Evolutionary conservation across 1,284 basidiomycete genomes (phyloP).

Genomic region (Rhodotorula sp.): DNA sequence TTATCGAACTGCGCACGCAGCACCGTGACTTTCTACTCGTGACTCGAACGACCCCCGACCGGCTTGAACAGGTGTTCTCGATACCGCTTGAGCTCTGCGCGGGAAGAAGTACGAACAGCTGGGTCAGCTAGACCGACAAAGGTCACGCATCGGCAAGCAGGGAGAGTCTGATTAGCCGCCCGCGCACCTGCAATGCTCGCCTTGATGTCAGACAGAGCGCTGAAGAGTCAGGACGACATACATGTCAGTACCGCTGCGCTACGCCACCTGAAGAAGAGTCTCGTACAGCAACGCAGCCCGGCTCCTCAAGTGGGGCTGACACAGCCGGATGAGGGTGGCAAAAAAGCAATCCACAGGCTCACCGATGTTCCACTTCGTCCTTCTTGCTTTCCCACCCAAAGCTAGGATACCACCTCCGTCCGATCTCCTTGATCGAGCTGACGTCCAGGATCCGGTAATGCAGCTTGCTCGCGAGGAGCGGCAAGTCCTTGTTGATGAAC

Average conservation of each 20-base stretch:
- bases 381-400: conserved; percentile 18
- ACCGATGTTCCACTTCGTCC: conserved; percentile 35
- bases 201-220: conserved; percentile 28
- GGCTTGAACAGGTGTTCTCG: conserved; percentile 29
- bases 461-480: conserved; percentile 44
- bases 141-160: too few relatives aligned
- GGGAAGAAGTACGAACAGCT: not conserved
- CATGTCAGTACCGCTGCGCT: too few relatives aligned
- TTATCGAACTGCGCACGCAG: not conserved
- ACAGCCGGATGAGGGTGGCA: too few relatives aligned
- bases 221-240: not conserved
- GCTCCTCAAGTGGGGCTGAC: too few relatives aligned
- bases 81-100: conserved; percentile 32
- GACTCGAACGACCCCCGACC: not conserved
- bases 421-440: conserved; percentile 45
- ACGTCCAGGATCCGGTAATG: conserved; percentile 51
- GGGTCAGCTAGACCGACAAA: not conserved
- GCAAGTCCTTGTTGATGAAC: conserved; percentile 46
- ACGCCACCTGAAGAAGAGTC: too few relatives aligned
- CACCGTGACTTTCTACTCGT: not conserved
- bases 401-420: conserved; percentile 47
- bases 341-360: not conserved
- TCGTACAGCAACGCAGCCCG: too few relatives aligned
- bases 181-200: conserved; percentile 28
- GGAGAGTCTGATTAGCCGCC: too few relatives aligned